Conservation (phyloP, 192 early-diverging fungal species). For the Entomortierella parvispora region DNA sequence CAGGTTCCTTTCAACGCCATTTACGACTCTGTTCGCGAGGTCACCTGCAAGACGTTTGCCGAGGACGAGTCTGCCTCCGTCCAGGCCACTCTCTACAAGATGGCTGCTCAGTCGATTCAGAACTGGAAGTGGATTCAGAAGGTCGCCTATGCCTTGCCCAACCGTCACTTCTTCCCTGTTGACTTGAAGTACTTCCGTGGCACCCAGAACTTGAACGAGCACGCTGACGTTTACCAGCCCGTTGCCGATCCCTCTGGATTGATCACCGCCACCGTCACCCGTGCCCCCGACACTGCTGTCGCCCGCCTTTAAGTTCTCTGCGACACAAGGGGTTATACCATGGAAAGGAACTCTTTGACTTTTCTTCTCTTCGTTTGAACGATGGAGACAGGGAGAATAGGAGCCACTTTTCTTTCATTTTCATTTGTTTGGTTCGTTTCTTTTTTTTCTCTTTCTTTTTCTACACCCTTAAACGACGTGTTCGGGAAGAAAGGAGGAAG, state of each 20-base stretch:
- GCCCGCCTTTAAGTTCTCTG: slow-evolving; percentile 21
- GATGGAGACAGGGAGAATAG: background rate
- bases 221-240: slow-evolving; percentile 80
- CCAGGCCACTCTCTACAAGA: slow-evolving; percentile 83
- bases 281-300: slow-evolving; percentile 49
- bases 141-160: slow-evolving; percentile 78
- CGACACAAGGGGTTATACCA: background rate
- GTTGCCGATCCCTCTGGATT: slow-evolving; percentile 77
- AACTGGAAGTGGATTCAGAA: slow-evolving; percentile 66
- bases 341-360: background rate
- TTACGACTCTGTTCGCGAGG: slow-evolving; percentile 65
- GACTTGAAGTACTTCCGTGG: slow-evolving; percentile 75
- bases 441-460: no score
- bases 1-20: slow-evolving; percentile 64
- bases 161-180: slow-evolving; percentile 80
- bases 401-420: background rate
- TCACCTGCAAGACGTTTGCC: slow-evolving; percentile 81
- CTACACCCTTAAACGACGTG: no score
- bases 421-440: background rate
- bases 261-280: slow-evolving; percentile 76
- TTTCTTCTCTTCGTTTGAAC: background rate
- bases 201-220: slow-evolving; percentile 71
- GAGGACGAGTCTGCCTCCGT: slow-evolving; percentile 82
- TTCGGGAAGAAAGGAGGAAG: background rate
- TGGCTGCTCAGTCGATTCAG: slow-evolving; percentile 72